Percentiles rank a stretch among this genome's conserved stretches.
Conservation (phyloP, 352 stramenopile species). For the Pythium phragmiticola region DNA sequence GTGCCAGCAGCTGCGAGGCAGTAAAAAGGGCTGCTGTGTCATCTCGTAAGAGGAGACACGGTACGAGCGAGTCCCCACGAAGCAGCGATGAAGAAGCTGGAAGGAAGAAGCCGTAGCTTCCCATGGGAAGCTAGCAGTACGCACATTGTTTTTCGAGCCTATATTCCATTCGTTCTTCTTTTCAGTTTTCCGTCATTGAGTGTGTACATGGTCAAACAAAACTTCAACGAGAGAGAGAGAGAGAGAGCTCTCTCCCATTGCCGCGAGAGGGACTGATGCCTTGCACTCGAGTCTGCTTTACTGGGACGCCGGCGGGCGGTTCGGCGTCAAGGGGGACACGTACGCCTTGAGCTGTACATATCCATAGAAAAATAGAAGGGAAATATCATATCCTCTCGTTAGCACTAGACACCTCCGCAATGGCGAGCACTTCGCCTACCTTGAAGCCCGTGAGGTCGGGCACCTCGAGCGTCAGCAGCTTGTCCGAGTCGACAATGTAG, state of each 20-base stretch:
- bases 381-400: background rate
- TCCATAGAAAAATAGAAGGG: slow-evolving; percentile 1
- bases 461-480: slow-evolving; percentile 91
- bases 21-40: slow-evolving; percentile 61
- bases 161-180: slow-evolving; percentile 13
- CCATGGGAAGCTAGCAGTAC: too few species aligned
- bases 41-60: slow-evolving; percentile 50
- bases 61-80: background rate
- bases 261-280: background rate
- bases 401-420: background rate
- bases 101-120: too few species aligned
- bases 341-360: slow-evolving; percentile 75
- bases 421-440: slow-evolving; percentile 28
- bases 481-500: slow-evolving; percentile 91
- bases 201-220: slow-evolving; percentile 9
- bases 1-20: slow-evolving; percentile 60
- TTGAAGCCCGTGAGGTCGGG: slow-evolving; percentile 93
- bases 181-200: slow-evolving; percentile 2
- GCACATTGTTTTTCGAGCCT: background rate
- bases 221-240: background rate
- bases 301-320: slow-evolving; percentile 42
- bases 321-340: slow-evolving; percentile 75
- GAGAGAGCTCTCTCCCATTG: background rate
- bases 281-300: slow-evolving; percentile 12
- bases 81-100: background rate